A percentile compares a stretch with the other conserved stretches of the same genome.
Conservation (phyloP, 1,284 basidiomycete species). For the Crepidotus sp. region DNA sequence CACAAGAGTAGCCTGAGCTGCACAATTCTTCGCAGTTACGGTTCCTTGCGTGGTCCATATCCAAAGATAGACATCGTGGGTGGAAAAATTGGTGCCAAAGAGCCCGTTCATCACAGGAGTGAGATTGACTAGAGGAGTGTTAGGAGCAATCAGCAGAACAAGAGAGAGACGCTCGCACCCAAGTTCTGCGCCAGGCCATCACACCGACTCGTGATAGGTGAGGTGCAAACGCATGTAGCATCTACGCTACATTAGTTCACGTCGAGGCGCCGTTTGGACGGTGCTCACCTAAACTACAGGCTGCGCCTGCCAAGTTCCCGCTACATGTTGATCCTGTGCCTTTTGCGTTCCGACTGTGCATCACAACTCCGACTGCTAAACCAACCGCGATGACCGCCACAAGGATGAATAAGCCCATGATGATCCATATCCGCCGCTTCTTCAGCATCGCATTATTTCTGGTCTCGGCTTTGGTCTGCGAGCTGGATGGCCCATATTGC, state of each 20-base stretch:
- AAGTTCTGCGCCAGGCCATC: constrained; percentile 46
- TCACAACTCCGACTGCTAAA: constrained; percentile 32
- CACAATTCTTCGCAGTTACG: constrained; percentile 34
- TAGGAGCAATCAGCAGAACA: background rate
- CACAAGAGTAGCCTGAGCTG: constrained; percentile 42
- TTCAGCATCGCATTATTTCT: constrained; percentile 10
- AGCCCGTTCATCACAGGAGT: constrained; percentile 41
- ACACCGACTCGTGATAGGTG: constrained; percentile 34
- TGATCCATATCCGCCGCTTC: constrained; percentile 25
- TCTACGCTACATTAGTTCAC: constrained; percentile 29
- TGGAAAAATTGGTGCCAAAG: constrained; percentile 41
- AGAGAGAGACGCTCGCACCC: constrained; percentile 21
- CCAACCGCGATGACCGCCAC: constrained; percentile 33
- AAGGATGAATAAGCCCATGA: constrained; percentile 27
- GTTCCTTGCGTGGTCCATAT: constrained; percentile 43
- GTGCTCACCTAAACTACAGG: constrained; percentile 47
- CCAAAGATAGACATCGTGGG: constrained; percentile 33
- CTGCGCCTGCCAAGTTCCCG: constrained; percentile 35
- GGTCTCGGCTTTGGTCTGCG: constrained; percentile 10
- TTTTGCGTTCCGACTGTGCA: constrained; percentile 22
- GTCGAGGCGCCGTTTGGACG: background rate
- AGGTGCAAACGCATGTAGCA: constrained; percentile 53
- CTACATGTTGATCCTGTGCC: constrained; percentile 27
- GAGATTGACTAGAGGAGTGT: constrained; percentile 21
- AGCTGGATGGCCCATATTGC: constrained; percentile 6